These are phyloP conservation scores for Cercis canadensis DNA, from an alignment of 306 rosid genomes.

Conservation along the genomic window DNA sequence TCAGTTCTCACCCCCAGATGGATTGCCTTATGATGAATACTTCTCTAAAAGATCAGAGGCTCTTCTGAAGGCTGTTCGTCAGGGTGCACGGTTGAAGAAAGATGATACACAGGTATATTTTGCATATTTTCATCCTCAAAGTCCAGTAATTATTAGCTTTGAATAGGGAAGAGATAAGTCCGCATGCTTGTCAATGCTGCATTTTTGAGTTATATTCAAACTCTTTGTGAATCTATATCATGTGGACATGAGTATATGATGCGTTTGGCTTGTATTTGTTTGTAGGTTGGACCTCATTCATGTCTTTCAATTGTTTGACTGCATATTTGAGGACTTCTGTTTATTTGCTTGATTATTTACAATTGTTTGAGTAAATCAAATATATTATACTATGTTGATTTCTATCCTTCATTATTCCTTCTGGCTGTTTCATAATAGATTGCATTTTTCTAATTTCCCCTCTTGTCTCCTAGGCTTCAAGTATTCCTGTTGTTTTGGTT, in stretches of 20 bases:
- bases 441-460: neutral
- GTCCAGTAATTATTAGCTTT: too few species aligned
- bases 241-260: too few species aligned
- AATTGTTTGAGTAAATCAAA: too few species aligned
- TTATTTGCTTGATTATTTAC: neutral
- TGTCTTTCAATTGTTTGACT: neutral
- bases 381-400: too few species aligned
- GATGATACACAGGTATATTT: constrained; percentile 50
- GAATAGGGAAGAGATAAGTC: too few species aligned
- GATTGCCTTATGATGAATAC: constrained; percentile 69
- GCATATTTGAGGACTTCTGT: neutral
- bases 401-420: neutral
- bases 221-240: too few species aligned
- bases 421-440: neutral
- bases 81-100: constrained; percentile 63
- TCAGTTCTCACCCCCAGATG: constrained; percentile 80
- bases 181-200: too few species aligned
- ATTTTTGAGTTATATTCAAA: too few species aligned
- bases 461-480: constrained; percentile 42
- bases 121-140: neutral
- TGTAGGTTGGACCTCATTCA: too few species aligned
- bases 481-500: constrained; percentile 68
- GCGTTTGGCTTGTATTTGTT: too few species aligned
- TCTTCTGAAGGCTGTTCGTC: constrained; percentile 55
- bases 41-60: constrained; percentile 70